phyloP scores from a whole-genome alignment of 2,329 filamentous ascomycete species.

The Pseudocercospora crystallina region DNA sequence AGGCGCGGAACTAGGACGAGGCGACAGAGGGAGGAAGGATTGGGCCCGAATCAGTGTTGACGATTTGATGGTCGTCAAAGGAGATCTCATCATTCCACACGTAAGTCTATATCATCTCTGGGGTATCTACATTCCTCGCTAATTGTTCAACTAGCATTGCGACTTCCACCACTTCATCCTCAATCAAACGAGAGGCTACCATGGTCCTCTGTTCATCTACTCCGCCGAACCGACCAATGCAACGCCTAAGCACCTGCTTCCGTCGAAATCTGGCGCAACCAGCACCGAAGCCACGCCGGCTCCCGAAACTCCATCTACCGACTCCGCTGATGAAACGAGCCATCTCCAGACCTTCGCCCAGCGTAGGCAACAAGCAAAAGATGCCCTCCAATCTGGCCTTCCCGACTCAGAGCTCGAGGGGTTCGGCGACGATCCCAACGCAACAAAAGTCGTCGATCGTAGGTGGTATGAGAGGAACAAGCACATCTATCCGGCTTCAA shows the following conservation, averaged over 20 bases:
- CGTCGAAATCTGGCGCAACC: constrained; percentile 12
- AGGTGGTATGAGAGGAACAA: constrained; percentile 98
- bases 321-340: background rate
- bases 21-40: constrained; percentile 67
- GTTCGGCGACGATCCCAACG: constrained; percentile 69
- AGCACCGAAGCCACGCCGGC: constrained; percentile 1
- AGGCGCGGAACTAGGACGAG: constrained; percentile 74
- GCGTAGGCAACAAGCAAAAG: constrained; percentile 22
- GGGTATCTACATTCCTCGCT: constrained; percentile 6
- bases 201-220: constrained; percentile 77
- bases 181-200: constrained; percentile 76
- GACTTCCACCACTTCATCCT: constrained; percentile 97
- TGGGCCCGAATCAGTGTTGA: constrained; percentile 95
- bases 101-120: constrained; percentile 55
- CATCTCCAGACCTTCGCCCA: constrained; percentile 28
- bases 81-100: constrained; percentile 89
- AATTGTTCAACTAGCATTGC: constrained; percentile 67
- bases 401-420: constrained; percentile 66
- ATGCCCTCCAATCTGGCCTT: constrained; percentile 36
- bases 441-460: constrained; percentile 93
- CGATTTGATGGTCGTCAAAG: constrained; percentile 88
- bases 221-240: constrained; percentile 50
- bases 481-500: constrained; percentile 93
- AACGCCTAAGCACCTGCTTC: constrained; percentile 37
- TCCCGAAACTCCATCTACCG: constrained; percentile 1